A percentile compares a stretch with the other conserved stretches of the same genome.
Evolutionary conservation across 306 rosid genomes (phyloP).

Genomic region (Vigna angularis): DNA sequence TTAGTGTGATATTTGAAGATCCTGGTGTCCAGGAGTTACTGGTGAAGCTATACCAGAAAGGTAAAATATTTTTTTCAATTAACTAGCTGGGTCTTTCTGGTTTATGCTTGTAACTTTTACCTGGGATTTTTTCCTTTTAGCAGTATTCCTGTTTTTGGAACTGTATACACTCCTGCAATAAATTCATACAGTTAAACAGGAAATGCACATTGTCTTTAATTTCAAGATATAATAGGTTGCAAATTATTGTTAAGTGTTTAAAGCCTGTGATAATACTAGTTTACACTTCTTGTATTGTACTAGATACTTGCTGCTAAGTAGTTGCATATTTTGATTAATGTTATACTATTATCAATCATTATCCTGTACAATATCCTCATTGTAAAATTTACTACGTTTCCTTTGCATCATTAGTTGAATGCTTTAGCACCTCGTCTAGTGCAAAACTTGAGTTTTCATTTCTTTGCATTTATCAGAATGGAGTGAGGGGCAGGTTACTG

Average conservation of each 20-base stretch:
- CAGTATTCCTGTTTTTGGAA: slow-evolving; percentile 16
- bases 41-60: slow-evolving; percentile 77
- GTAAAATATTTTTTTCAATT: slow-evolving; percentile 35
- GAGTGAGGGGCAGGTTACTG: slow-evolving; percentile 94
- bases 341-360: slow-evolving; percentile 23
- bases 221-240: slow-evolving; percentile 25
- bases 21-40: slow-evolving; percentile 98
- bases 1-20: slow-evolving; percentile 94
- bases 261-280: slow-evolving; percentile 15
- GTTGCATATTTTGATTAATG: slow-evolving; percentile 34
- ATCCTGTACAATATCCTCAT: slow-evolving; percentile 28
- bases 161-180: not conserved
- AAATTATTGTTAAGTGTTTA: not conserved
- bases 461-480: slow-evolving; percentile 69
- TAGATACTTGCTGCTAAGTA: slow-evolving; percentile 31
- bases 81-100: slow-evolving; percentile 17
- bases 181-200: slow-evolving; percentile 21
- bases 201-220: slow-evolving; percentile 26
- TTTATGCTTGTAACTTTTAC: slow-evolving; percentile 21
- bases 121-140: slow-evolving; percentile 4
- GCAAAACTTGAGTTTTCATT: slow-evolving; percentile 11
- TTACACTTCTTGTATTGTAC: slow-evolving; percentile 32
- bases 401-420: slow-evolving; percentile 34
- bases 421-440: slow-evolving; percentile 31
- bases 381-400: not conserved